Evolutionary conservation across 2,329 filamentous ascomycete genomes (phyloP), one percentile per base, ranked within the genome.

Genomic region (Exophiala sp.): DNA sequence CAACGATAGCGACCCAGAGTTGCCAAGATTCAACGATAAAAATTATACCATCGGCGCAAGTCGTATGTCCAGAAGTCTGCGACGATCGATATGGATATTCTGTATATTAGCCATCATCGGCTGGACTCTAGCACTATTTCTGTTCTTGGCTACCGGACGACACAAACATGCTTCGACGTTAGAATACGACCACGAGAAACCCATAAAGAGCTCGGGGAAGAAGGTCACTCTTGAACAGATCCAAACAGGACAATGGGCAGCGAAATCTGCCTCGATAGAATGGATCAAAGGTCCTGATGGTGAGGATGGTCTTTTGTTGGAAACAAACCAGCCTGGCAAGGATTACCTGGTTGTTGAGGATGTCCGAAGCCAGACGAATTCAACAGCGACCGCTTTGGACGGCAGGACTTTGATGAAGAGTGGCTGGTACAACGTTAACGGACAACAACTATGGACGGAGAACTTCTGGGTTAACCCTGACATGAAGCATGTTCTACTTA

Each of bases 301-400:
- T 8, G 72, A 77, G 60, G 94, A 99, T 67, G 94, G 94, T 1
- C 70, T 97, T 55, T 71, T 99, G 61, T 80, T 99, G 16, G 88
- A 96, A 70, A 79, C 82, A 65, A 68, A 68, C 21, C 84, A 78
- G 47, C 65, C 69, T 1, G 83, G 79, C 4, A 84, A 89, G 64
- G 85, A 86, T 55, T 97, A 87, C 64, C 74, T 99, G 50, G 82
- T 94, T 1, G 89, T 96, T 1, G 88, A 96, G 68, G 90, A 97
- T 69, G 86, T 99, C 49, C 83, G 85, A 53, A 79, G 78, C 46
- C 74, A 78, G 52, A 75, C 78, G 42, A 68, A 66, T 11, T n/a
- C 41, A 2, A 55, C 54, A 7, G 29, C 45, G 9, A 72, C 73
- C 2, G 70, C 75, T 5, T 71, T 75, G 40, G 74, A 78, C 47